phyloP scores from a whole-genome alignment of 75 land plant genomes.

The Picea glauca region DNA sequence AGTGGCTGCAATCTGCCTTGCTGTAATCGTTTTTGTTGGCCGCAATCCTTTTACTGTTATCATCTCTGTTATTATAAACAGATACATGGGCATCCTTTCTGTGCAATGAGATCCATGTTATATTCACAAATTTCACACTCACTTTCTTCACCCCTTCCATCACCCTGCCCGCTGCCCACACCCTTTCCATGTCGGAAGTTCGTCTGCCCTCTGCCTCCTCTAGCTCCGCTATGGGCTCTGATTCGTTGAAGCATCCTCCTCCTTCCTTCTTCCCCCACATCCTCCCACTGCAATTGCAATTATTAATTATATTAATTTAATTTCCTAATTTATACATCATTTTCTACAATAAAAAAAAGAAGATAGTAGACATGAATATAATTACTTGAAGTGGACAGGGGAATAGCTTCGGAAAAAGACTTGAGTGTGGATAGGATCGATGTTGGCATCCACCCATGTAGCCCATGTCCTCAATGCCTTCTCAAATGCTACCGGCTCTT shows the following conservation, averaged over 20 bases:
- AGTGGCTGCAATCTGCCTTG: constrained; percentile 24
- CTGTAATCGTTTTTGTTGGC: neutral
- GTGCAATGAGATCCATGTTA: constrained; percentile 20
- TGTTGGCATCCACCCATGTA: constrained; percentile 26
- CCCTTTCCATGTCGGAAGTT: constrained; percentile 7
- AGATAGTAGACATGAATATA: no score
- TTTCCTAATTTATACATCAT: no score
- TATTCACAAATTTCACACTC: constrained; percentile 11
- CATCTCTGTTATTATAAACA: neutral
- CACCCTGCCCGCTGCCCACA: neutral
- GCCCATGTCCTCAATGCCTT: constrained; percentile 45
- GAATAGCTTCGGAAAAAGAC: constrained; percentile 47
- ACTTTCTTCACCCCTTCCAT: neutral
- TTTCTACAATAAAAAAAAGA: neutral
- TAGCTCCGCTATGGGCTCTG: constrained; percentile 13
- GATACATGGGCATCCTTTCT: constrained; percentile 23
- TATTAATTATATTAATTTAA: no score
- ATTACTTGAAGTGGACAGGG: constrained; percentile 43
- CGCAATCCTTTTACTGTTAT: neutral
- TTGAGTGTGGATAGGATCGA: constrained; percentile 19
- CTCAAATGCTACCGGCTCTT: constrained; percentile 19
- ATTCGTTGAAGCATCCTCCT: constrained; percentile 15
- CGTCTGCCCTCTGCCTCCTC: neutral
- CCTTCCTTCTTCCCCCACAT: constrained; percentile 16
- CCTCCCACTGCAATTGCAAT: neutral